Conservation (phyloP, 225 moss, liverwort and hornwort genomes). For the Bryum argenteum region DNA sequence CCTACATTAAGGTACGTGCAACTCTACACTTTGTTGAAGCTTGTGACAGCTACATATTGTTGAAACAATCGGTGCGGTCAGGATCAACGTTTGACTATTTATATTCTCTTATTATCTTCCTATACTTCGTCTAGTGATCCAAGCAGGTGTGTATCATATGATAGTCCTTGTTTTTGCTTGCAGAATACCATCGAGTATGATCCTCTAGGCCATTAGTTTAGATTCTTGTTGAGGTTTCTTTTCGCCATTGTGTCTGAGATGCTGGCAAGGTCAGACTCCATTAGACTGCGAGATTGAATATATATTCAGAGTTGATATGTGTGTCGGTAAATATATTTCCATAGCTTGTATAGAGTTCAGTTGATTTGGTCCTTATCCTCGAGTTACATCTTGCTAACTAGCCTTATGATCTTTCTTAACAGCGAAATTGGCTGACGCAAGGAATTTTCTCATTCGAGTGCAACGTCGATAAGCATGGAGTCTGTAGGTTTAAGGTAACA, state of each 20-base stretch:
- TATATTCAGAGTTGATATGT: constrained; percentile 15
- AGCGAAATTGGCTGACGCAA: constrained; percentile 60
- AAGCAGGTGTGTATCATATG: neutral
- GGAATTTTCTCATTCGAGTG: constrained; percentile 59
- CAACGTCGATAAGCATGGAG: constrained; percentile 55
- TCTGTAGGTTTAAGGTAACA: constrained; percentile 60
- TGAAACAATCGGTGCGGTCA: neutral
- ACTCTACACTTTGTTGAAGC: constrained; percentile 13
- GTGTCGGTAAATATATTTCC: constrained; percentile 3
- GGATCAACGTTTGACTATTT: constrained; percentile 1
- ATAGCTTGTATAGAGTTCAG: constrained; percentile 15
- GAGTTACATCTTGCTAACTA: constrained; percentile 18
- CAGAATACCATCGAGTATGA: constrained; percentile 7
- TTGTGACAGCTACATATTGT: constrained; percentile 10
- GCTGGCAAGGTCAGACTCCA: constrained; percentile 19
- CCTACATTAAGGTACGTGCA: constrained; percentile 44
- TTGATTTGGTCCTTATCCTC: neutral
- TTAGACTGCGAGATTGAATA: constrained; percentile 24
- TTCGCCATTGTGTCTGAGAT: constrained; percentile 35
- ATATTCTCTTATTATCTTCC: neutral
- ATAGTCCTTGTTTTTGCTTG: constrained; percentile 19
- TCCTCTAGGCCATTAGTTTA: constrained; percentile 19
- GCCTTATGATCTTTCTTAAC: constrained; percentile 12
- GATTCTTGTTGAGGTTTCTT: constrained; percentile 24
- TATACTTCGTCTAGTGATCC: neutral